Base-by-base conservation (phyloP, 768 basidiomycete species). In the Lactifluus echinatus region DNA sequence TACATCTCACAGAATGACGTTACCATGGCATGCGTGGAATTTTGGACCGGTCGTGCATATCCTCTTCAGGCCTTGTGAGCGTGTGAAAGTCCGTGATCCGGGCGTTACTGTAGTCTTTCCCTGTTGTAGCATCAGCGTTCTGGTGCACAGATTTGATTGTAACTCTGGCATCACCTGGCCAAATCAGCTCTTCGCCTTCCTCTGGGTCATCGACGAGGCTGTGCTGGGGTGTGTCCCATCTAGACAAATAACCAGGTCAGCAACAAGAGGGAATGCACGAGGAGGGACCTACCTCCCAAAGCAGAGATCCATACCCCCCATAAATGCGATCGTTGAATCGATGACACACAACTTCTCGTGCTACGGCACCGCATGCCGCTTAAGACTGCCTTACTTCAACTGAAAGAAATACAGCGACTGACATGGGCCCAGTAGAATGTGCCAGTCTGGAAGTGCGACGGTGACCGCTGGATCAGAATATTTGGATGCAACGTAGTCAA, bases 391-490 rank as follows among this genome's bases (percentile, higher is more conserved):
- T 15, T 24, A 23, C 58, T 39, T 21, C 21, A 45, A 43, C 2
- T 12, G n/a, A n/a, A n/a, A 39, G 52, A 19, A 36, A 24, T 11
- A 46, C 14, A 24, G 14, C 3, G 12, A 72, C 85, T 64, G 66
- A 95, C 93, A 73, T 98, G 96, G 26, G 95, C 94, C 96, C 96
- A 99, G 68, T 96, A 94, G 69, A 95, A 93, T 2, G 93, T 98
- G 12, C 94, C 94, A 0, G 94, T 96, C 68, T 92, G 88, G 70
- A 97, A 93, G 71, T 99, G 96, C 2, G 92, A 95, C 0, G 96
- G 96, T 4, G 95, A 97, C 24, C 96, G 84, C 67, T 99, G 96
- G 2, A 98, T 84, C 82, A 93, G 84, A 53, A 99, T 88, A 70
- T 98, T 97, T 3, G 85, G 83, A 68, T 98, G 95, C 12, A 99